Evolutionary conservation across 371 early-diverging fungal species (phyloP).

Genomic region (Parasitella parasitica): DNA sequence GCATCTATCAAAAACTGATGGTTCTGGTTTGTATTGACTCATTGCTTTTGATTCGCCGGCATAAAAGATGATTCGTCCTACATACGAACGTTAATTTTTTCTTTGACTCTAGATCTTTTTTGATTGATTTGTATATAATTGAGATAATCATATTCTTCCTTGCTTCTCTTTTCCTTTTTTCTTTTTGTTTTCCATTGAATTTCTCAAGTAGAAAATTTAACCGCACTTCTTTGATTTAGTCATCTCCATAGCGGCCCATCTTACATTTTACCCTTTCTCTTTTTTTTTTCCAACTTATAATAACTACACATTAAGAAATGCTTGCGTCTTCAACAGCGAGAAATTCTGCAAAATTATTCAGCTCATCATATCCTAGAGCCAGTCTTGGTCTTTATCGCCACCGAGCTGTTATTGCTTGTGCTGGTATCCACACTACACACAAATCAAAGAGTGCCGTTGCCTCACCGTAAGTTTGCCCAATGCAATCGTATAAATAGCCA

Average conservation of each 20-base stretch:
- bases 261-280: background rate
- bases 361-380: background rate
- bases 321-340: slow-evolving; percentile 19
- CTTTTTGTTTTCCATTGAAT: background rate
- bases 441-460: slow-evolving; percentile 21
- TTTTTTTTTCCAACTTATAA: background rate
- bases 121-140: slow-evolving; percentile 1
- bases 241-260: background rate
- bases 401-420: slow-evolving; percentile 16
- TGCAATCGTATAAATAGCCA: background rate
- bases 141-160: too few relatives aligned
- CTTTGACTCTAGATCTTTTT: slow-evolving; percentile 9
- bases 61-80: slow-evolving; percentile 13
- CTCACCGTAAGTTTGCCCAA: slow-evolving; percentile 16
- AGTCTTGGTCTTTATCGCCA: slow-evolving; percentile 2
- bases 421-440: slow-evolving; percentile 23
- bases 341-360: slow-evolving; percentile 13
- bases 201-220: background rate
- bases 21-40: slow-evolving; percentile 2
- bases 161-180: background rate
- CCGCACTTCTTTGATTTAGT: background rate
- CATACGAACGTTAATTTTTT: slow-evolving; percentile 1
- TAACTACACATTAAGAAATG: slow-evolving; percentile 2
- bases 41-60: slow-evolving; percentile 11
- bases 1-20: background rate